Evolutionary conservation across 768 basidiomycete genomes (phyloP), one percentile per base, ranked within the genome.

Genomic region (Rhodotorula kratochvilovae): DNA sequence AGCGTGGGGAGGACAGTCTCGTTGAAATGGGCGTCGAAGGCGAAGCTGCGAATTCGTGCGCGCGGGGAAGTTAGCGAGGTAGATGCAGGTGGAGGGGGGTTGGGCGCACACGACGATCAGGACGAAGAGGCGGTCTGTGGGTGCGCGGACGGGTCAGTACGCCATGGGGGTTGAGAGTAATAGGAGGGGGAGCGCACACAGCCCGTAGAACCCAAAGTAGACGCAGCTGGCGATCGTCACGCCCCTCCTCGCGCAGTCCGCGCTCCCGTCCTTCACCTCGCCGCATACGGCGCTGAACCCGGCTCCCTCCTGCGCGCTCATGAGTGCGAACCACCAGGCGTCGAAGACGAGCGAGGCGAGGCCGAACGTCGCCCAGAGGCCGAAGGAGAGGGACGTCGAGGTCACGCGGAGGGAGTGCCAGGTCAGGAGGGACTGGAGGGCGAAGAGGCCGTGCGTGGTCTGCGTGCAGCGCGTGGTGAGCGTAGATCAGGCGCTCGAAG

Each of bases 281-380:
- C 57, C 62, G 33, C 70, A 71, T 13, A 71, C 42, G 19, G 15
- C 10, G n/a, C 54, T 42, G 31, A 16, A 66, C 35, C 70, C 70
- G 17, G 27, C 19, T 29, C 66, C 48, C 25, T 27, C 1, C 48
- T 25, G n/a, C 2, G 31, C 6, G 16, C 50, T 15, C 70, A 66
- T 66, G 25, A 71, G 42, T 4, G 39, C 43, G 42, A 71, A 71
- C 70, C 65, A 71, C 56, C 65, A 63, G 17, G 39, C 23, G 33
- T 71, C 62, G 5, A 51, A n/a, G 7, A 71, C 62, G 33, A 63
- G 46, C 2, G 42, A 53, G 15, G 50, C 65, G 15, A 71, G 17
- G 3, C 50, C 70, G 33, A 67, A 53, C 6, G 42, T 35, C 13
- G 31, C 17, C 55, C 61, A 71, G 3, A 57, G 15, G 4, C 66